These are phyloP conservation scores for Quercus engelmannii DNA, from an alignment of 306 rosid genomes.

Conservation along the genomic window DNA sequence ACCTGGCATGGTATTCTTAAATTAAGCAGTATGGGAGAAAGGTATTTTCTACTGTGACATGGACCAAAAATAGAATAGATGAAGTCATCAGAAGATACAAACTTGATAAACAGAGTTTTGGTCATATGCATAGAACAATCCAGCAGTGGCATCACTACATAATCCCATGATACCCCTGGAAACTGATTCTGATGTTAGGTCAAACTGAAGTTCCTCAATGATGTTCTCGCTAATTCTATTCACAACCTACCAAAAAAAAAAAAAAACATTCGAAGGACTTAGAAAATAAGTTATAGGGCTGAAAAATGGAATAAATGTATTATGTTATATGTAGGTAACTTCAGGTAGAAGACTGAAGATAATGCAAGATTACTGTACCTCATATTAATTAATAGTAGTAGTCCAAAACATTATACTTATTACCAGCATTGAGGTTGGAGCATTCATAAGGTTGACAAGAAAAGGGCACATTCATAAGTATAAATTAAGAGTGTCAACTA, in stretches of 20 bases:
- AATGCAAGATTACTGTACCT: not conserved
- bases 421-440: not conserved
- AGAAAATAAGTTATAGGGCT: slow-evolving; percentile 19
- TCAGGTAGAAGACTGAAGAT: slow-evolving; percentile 2
- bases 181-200: slow-evolving; percentile 75
- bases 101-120: slow-evolving; percentile 96
- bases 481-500: not conserved
- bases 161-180: slow-evolving; percentile 88
- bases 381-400: not conserved
- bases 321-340: not conserved
- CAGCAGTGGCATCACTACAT: slow-evolving; percentile 98
- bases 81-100: slow-evolving; percentile 26
- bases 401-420: not conserved
- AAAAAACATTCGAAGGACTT: slow-evolving; percentile 20
- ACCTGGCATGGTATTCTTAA: slow-evolving; percentile 54
- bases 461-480: not conserved
- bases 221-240: slow-evolving; percentile 93
- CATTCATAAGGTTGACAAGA: not conserved
- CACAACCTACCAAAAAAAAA: slow-evolving; percentile 58
- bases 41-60: slow-evolving; percentile 3
- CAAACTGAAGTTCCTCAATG: slow-evolving; percentile 96
- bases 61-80: slow-evolving; percentile 23
- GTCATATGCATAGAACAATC: slow-evolving; percentile 91
- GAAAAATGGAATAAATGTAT: slow-evolving; percentile 6
- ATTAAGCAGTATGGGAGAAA: slow-evolving; percentile 18